Evolutionary conservation across 495 filamentous ascomycete species (phyloP).

Genomic region (Penicillium antarcticum): DNA sequence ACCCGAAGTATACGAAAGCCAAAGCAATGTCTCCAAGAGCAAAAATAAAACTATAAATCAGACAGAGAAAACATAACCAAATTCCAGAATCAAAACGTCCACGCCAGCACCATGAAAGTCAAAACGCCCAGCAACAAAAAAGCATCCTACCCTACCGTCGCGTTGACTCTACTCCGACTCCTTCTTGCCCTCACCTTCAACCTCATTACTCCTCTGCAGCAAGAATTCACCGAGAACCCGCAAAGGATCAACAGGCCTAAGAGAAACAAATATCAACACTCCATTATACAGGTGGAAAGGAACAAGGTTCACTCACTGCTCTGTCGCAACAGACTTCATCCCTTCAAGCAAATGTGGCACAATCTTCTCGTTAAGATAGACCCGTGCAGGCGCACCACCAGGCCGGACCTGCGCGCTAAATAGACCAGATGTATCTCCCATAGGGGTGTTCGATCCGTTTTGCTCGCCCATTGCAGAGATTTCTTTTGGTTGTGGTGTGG

Average conservation of each 20-base stretch:
- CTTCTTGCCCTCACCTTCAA: constrained; percentile 45
- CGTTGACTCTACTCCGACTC: constrained; percentile 10
- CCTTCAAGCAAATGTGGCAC: constrained; percentile 82
- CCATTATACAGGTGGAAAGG: background rate
- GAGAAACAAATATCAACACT: background rate
- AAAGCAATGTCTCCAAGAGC: background rate
- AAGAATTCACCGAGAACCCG: constrained; percentile 84
- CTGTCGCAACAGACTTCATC: constrained; percentile 82
- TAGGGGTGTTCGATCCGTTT: constrained; percentile 31
- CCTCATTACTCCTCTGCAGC: constrained; percentile 73
- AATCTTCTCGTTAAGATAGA: constrained; percentile 87
- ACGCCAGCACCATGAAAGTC: no score
- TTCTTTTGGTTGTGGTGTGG: constrained; percentile 2
- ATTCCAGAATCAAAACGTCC: no score
- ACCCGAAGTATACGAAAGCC: background rate
- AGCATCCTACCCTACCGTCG: background rate
- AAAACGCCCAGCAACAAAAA: constrained; percentile 9
- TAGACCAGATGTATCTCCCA: constrained; percentile 37
- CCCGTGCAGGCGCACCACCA: constrained; percentile 82
- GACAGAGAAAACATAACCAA: background rate
- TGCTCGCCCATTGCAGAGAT: constrained; percentile 20
- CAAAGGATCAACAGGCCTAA: constrained; percentile 75
- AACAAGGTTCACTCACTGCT: constrained; percentile 60
- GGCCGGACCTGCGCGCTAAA: constrained; percentile 39
- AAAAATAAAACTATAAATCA: background rate